phyloP scores from a whole-genome alignment of 2,329 filamentous ascomycete genomes.

The Pseudocercospora cruenta region DNA sequence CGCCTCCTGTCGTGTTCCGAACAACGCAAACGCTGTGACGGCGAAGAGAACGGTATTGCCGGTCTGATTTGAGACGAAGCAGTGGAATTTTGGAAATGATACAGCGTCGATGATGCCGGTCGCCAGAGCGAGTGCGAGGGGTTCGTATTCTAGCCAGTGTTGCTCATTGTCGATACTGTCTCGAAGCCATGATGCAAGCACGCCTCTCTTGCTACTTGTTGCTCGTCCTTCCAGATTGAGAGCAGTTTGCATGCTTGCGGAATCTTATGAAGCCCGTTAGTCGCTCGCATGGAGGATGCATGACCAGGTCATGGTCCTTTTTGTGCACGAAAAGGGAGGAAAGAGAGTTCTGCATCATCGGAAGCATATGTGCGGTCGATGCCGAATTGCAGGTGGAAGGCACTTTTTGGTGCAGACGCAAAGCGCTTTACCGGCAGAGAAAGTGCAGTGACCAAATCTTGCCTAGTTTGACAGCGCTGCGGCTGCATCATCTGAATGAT shows the following conservation, averaged over 20 bases:
- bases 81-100: conserved; percentile 64
- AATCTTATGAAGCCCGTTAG: too few relatives aligned
- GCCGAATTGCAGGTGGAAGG: too few relatives aligned
- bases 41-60: conserved; percentile 67
- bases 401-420: neutral
- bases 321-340: too few relatives aligned
- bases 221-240: neutral
- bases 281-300: too few relatives aligned
- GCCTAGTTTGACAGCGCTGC: neutral
- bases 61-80: conserved; percentile 66
- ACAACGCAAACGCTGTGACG: conserved; percentile 47
- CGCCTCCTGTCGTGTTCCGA: conserved; percentile 15
- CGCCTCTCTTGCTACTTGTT: neutral
- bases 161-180: conserved; percentile 11
- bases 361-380: neutral
- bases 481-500: neutral
- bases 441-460: neutral
- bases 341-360: neutral
- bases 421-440: neutral
- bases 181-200: neutral
- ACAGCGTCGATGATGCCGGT: conserved; percentile 58
- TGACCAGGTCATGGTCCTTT: too few relatives aligned
- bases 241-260: neutral
- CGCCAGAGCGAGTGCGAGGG: conserved; percentile 45
- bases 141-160: conserved; percentile 38